Percentiles rank a stretch among this genome's conserved stretches.
phyloP scores from a whole-genome alignment of 768 basidiomycete genomes.

The Tylopilus subfusipes region DNA sequence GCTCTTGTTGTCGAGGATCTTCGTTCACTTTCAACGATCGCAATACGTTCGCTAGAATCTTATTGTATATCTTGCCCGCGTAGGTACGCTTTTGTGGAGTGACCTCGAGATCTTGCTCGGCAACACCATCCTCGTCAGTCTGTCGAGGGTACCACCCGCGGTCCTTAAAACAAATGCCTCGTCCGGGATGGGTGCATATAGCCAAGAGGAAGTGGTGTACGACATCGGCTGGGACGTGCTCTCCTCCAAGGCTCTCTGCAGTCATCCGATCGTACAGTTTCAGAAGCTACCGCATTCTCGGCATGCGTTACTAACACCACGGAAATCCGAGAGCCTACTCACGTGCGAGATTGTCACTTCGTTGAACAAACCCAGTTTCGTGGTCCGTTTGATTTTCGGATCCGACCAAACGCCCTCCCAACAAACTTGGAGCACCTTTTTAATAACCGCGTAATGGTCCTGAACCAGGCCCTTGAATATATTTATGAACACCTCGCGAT shows the following conservation, averaged over 20 bases:
- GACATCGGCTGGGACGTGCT: conserved; percentile 69
- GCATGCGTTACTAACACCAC: neutral
- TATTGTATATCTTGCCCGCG: conserved; percentile 67
- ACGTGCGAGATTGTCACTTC: conserved; percentile 66
- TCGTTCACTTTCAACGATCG: conserved; percentile 83
- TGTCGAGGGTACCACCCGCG: conserved; percentile 89
- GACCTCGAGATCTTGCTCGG: conserved; percentile 34
- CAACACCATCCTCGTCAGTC: conserved; percentile 37
- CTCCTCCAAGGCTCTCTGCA: conserved; percentile 46
- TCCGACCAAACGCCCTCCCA: conserved; percentile 81
- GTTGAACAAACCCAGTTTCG: conserved; percentile 70
- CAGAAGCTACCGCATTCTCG: conserved; percentile 45
- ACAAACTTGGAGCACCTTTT: conserved; percentile 65
- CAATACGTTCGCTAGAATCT: conserved; percentile 74
- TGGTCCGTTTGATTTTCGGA: conserved; percentile 61
- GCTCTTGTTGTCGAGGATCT: conserved; percentile 79
- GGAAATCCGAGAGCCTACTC: conserved; percentile 15
- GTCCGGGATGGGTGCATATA: conserved; percentile 75
- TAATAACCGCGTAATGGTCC: conserved; percentile 59
- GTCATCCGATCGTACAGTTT: conserved; percentile 67
- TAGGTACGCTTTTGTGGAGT: conserved; percentile 30
- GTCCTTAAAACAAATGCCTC: conserved; percentile 84
- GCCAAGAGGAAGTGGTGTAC: conserved; percentile 86
- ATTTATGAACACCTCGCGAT: conserved; percentile 56
- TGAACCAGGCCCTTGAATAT: conserved; percentile 72